Percentiles rank a stretch among this genome's conserved stretches.
These are phyloP conservation scores for Aegle marmelos DNA, from an alignment of 345 rosid species.

Conservation along the genomic window DNA sequence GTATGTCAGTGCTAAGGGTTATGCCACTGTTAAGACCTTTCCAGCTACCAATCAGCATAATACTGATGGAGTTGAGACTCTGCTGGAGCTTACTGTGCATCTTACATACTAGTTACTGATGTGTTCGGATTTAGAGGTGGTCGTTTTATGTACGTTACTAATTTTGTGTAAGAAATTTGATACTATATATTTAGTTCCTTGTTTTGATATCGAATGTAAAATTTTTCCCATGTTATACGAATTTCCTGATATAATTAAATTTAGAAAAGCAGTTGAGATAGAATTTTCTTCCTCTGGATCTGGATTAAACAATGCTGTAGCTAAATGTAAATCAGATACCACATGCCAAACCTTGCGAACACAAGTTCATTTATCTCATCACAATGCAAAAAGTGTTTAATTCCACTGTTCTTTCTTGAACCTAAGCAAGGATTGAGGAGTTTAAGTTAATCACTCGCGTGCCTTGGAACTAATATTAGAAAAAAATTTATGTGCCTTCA, in stretches of 20 bases:
- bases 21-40: slow-evolving; percentile 63
- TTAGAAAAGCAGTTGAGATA: background rate
- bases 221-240: background rate
- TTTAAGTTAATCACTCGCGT: background rate
- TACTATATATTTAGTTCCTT: background rate
- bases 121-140: background rate
- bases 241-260: background rate
- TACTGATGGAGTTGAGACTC: slow-evolving; percentile 69
- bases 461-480: background rate
- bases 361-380: background rate
- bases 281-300: background rate
- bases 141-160: background rate
- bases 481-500: background rate
- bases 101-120: slow-evolving; percentile 46
- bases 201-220: background rate
- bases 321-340: background rate
- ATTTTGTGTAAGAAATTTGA: slow-evolving; percentile 1
- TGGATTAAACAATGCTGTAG: background rate
- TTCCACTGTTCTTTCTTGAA: background rate
- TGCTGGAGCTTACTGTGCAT: slow-evolving; percentile 56
- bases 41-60: slow-evolving; percentile 48
- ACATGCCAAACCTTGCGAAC: background rate
- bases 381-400: background rate
- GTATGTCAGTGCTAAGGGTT: slow-evolving; percentile 71
- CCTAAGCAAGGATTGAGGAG: background rate